A percentile compares a stretch with the other conserved stretches of the same genome.
These are phyloP conservation scores for Penicillium bovifimosum DNA, from an alignment of 495 filamentous ascomycete species.

Conservation along the genomic window DNA sequence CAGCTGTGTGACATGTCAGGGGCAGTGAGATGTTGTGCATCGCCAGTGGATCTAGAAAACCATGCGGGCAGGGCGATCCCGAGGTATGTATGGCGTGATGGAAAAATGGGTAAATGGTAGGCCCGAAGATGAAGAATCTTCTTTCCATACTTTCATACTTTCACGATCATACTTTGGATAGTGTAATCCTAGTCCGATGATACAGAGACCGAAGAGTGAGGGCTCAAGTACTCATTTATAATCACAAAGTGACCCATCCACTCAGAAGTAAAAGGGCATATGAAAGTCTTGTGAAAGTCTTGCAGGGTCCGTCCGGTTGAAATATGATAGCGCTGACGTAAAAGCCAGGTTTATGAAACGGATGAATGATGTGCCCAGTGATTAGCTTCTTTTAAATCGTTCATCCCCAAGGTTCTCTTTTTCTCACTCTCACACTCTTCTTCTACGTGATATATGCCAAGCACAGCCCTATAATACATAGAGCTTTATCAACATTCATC, in stretches of 20 bases:
- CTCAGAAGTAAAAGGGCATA: neutral
- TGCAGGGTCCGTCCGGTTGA: neutral
- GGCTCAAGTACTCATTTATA: neutral
- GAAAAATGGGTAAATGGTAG: constrained; percentile 7
- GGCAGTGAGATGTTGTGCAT: constrained; percentile 7
- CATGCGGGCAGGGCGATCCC: constrained; percentile 21
- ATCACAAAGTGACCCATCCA: neutral
- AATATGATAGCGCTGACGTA: constrained; percentile 8
- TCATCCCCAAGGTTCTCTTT: neutral
- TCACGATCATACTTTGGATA: too few species aligned
- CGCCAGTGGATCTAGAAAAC: constrained; percentile 3
- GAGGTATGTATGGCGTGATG: constrained; percentile 28
- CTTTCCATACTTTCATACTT: too few species aligned
- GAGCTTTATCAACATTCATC: neutral
- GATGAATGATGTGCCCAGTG: neutral
- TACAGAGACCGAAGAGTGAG: neutral
- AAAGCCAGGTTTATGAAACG: neutral
- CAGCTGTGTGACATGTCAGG: neutral
- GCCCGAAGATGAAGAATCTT: neutral
- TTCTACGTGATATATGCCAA: neutral
- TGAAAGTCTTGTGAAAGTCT: neutral
- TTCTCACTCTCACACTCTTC: neutral
- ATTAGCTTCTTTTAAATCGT: neutral
- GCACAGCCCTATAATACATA: neutral
- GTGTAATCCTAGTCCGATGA: too few species aligned